Conservation (phyloP, 805 yeast species). For the Spathaspora sp. region DNA sequence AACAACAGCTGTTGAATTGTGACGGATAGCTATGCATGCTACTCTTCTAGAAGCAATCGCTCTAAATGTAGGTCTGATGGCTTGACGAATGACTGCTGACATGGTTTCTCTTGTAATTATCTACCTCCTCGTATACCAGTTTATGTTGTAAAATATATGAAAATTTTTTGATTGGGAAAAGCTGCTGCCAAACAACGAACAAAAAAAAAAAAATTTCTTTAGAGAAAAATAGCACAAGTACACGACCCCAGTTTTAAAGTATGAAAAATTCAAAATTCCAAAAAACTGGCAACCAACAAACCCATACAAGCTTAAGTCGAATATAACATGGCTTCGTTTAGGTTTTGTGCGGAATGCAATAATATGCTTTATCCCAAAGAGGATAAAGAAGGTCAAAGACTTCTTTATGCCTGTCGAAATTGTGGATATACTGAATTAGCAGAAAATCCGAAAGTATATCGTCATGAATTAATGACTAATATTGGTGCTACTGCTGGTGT, state of each 20-base stretch:
- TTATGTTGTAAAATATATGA: neutral
- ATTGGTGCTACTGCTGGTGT: conserved; percentile 97
- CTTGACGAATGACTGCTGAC: conserved; percentile 24
- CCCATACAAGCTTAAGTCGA: neutral
- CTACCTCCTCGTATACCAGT: neutral
- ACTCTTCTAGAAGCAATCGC: conserved; percentile 22
- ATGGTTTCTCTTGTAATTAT: neutral
- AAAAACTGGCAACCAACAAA: neutral
- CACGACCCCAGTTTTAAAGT: neutral
- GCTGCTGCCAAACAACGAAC: neutral
- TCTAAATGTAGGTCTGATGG: conserved; percentile 36
- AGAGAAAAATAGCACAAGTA: neutral
- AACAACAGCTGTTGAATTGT: conserved; percentile 53
- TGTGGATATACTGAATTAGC: conserved; percentile 93
- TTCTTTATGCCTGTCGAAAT: conserved; percentile 90
- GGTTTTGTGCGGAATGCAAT: conserved; percentile 96
- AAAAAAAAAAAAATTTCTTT: conserved; percentile 1
- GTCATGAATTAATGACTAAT: conserved; percentile 88
- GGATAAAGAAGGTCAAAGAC: conserved; percentile 72
- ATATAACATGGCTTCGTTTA: conserved; percentile 74
- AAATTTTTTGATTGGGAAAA: conserved; percentile 1
- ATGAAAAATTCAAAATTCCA: neutral
- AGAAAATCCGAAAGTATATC: conserved; percentile 78
- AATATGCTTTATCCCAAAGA: conserved; percentile 98
- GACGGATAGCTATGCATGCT: conserved; percentile 32